Evolutionary conservation across 768 basidiomycete species (phyloP), one percentile per base, ranked within the genome.

Genomic region (Lanmaoa pseudosensibilis): DNA sequence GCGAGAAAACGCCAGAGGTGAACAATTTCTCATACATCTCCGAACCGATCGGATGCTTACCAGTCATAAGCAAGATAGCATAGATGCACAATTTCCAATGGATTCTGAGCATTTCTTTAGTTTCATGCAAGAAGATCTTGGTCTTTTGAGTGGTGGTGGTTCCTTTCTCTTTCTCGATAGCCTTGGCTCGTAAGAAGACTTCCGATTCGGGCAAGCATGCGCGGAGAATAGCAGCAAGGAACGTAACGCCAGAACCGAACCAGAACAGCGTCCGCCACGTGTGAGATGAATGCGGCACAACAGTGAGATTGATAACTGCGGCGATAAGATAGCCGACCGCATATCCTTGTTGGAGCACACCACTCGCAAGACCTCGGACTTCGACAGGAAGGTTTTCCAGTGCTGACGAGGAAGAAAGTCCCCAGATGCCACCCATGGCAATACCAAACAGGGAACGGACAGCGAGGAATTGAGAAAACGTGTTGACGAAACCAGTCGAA

Each of bases 361-460:
- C 95, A 21, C 85, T 87, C 3, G 86, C 87, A 2, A 97, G 74
- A 21, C 96, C 96, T 69, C 95, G 89, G 16, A 85, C 80, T 65
- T 91, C 88, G 32, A 90, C 85, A 0, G 94, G 94, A 11, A 96
- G 79, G 68, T 91, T 94, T 70, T 97, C 94, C 37, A 97, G 85
- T 0, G 90, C 86, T 0, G 90, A 94, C 0, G 91, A 80, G 1
- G 90, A 78, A 0, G 92, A 82, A 32, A 93, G 75, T 18, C 93
- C 92, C 92, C 94, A 96, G 45, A 96, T 81, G 0, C 91, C 91
- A 34, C 92, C 91, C 91, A 94, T 92, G 1, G 85, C 87, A 49
- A 94, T 82, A 57, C 92, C 92, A 67, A 94, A 95, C 43, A 97
- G 78, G 2, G 86, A 82, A 7, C 94, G 82, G 6, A 93, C 78